Conservation (phyloP, 1,139 yeast species). For the Geotrichum histeridarum region DNA sequence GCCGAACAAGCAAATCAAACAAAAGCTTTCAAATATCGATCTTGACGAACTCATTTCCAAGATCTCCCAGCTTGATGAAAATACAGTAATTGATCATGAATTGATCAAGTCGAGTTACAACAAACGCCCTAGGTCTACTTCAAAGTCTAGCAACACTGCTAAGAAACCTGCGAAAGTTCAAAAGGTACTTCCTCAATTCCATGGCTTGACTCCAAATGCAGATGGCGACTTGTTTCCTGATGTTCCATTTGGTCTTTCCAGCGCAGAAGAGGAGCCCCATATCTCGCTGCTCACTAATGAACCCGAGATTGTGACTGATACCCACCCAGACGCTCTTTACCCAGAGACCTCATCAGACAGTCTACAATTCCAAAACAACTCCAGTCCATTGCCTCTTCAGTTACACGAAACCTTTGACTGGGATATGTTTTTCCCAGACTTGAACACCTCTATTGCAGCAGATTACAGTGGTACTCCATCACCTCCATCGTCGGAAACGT, state of each 20-base stretch:
- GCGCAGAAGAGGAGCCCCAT: neutral
- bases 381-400: neutral
- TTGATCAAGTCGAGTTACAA: slow-evolving; percentile 7
- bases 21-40: slow-evolving; percentile 10
- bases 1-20: slow-evolving; percentile 12
- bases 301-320: too few species aligned
- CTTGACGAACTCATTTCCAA: slow-evolving; percentile 9
- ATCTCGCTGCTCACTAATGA: too few species aligned
- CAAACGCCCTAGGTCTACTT: neutral
- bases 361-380: neutral
- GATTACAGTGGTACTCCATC: neutral
- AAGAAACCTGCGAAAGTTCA: neutral
- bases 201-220: neutral
- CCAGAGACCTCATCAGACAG: too few species aligned
- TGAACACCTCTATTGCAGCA: neutral
- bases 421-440: neutral
- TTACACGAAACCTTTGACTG: neutral
- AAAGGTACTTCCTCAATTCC: neutral
- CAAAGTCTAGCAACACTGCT: neutral
- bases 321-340: too few species aligned
- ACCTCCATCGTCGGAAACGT: slow-evolving; percentile 1
- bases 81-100: slow-evolving; percentile 5
- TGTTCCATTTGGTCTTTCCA: neutral
- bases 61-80: slow-evolving; percentile 13
- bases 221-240: neutral